Base-by-base conservation (phyloP, 2,329 filamentous ascomycete species). In the Remersonia thermophila region DNA sequence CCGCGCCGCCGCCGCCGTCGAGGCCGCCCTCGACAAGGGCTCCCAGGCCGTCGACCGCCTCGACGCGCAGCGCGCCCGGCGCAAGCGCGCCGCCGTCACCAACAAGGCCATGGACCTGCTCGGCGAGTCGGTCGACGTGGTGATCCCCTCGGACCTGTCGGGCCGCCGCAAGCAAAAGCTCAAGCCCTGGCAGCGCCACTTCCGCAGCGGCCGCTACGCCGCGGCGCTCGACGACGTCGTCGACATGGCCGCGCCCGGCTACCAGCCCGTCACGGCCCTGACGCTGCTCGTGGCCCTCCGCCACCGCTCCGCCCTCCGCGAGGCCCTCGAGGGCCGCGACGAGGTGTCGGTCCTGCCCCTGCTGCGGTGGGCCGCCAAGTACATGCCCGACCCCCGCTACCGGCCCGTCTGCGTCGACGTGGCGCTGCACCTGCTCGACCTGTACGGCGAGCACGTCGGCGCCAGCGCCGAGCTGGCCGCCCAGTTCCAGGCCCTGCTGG, bases 41-140 rank as follows among this genome's bases (percentile, higher is more conserved):
- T 85, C 2, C 65, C 93, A 38, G 61, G 93, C 40, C 33, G 73
- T 93, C 38, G 84, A 83, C 37, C 81, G 71, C 14, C 73, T 93
- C 38, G 84, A 84, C 40, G 73, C 73, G 30, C 70, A 74, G 52
- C 71, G 75, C 46, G 73, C 72, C 39, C 83, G 81, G 60, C 75
- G 80, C 52, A 83, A 84, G 63, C 64, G 63, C 37, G 57, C 60
- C 23, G 57, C 58, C 34, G 58, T 59, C n/a, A 57, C 62, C 18
- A 55, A 57, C 14, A 62, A 63, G 47, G 57, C 63, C n/a, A 77
- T 86, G 41, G 84, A 95, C 52, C 80, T 86, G 51, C 71, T 81
- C 14, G 87, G 84, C 45, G 84, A 93, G 56, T 81, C 78, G 30
- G 82, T 80, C 16, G 86, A 95, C 53, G 86, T 95, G 36, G 73